Base-by-base conservation (phyloP, 495 filamentous ascomycete genomes). In the Neurospora sp. region DNA sequence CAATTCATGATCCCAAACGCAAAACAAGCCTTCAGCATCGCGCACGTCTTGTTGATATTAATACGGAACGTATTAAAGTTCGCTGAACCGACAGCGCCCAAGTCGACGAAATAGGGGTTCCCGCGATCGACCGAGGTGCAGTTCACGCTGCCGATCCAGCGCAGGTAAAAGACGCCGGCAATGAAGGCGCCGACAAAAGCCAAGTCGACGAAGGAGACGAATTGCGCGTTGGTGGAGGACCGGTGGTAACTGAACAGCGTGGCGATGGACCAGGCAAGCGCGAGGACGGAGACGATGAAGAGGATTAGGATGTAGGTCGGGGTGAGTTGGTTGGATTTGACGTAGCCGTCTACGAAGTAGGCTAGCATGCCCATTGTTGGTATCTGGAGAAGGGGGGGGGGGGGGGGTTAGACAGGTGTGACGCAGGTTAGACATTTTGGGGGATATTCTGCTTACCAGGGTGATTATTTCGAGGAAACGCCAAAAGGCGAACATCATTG, bases 301-400 rank as follows among this genome's bases (percentile, higher is more conserved):
- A 97, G 90, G 73, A 96, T 86, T 31, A 97, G 90, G 83, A 96
- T 91, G 84, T 90, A 92, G 75, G 85, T 80, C 2, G 94, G 94
- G 13, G 93, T 95, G 71, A 97, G 87, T 74, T 83, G 76, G 85
- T 96, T 94, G 74, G 83, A 80, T 73, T 87, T 83, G 73, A 89
- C 84, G 84, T 90, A 94, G 79, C 87, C 86, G 83, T 95, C 79
- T 78, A 97, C 92, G 80, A 97, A 96, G 77, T 89, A 97, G 79
- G 92, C 88, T 78, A 97, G 88, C 88, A 97, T 95, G 84, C 94
- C 94, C 77, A 97, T 85, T 73, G 90, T 92, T 21, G 94, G 94
- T 82, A 96, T 94, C n/a, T n/a, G n/a, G n/a, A n/a, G n/a, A n/a
- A n/a, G n/a, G n/a, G n/a, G n/a, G n/a, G n/a, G n/a, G n/a, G n/a